phyloP scores from a whole-genome alignment of 768 basidiomycete species.

The Mycena chlorophos region DNA sequence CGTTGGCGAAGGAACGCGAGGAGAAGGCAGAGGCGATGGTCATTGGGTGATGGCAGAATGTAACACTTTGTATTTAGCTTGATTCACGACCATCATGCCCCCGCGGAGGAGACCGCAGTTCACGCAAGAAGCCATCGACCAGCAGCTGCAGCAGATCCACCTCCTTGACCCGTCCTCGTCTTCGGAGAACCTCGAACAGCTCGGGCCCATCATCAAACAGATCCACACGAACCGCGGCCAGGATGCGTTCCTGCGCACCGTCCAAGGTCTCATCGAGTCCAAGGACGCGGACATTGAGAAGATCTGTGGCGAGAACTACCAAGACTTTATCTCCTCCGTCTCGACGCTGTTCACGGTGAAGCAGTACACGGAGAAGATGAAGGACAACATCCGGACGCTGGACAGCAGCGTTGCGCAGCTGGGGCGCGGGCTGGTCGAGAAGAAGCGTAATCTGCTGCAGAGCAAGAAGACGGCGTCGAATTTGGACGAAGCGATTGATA shows the following conservation, averaged over 20 bases:
- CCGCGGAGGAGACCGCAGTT: slow-evolving; percentile 74
- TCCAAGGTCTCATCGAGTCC: slow-evolving; percentile 86
- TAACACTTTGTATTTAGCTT: background rate
- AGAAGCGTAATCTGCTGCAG: slow-evolving; percentile 88
- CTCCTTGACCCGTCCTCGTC: slow-evolving; percentile 84
- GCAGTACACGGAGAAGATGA: slow-evolving; percentile 92
- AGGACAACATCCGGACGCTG: slow-evolving; percentile 85
- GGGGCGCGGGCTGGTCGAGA: slow-evolving; percentile 85
- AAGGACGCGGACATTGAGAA: slow-evolving; percentile 96
- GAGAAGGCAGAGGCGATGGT: slow-evolving; percentile 47
- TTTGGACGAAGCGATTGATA: slow-evolving; percentile 95
- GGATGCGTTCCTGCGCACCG: slow-evolving; percentile 82
- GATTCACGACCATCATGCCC: slow-evolving; percentile 49
- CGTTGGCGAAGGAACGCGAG: slow-evolving; percentile 49
- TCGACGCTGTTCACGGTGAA: slow-evolving; percentile 96
- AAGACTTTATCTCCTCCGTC: slow-evolving; percentile 96
- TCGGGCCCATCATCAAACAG: slow-evolving; percentile 92
- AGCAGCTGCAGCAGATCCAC: slow-evolving; percentile 89
- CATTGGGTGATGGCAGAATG: slow-evolving; percentile 31
- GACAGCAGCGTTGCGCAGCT: slow-evolving; percentile 88
- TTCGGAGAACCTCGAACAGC: slow-evolving; percentile 92
- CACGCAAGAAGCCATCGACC: slow-evolving; percentile 82
- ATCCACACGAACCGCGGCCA: slow-evolving; percentile 87
- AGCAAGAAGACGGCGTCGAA: slow-evolving; percentile 91
- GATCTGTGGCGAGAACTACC: slow-evolving; percentile 95